These are phyloP conservation scores for Neurospora africana DNA, from an alignment of 495 filamentous ascomycete genomes.

Conservation along the genomic window DNA sequence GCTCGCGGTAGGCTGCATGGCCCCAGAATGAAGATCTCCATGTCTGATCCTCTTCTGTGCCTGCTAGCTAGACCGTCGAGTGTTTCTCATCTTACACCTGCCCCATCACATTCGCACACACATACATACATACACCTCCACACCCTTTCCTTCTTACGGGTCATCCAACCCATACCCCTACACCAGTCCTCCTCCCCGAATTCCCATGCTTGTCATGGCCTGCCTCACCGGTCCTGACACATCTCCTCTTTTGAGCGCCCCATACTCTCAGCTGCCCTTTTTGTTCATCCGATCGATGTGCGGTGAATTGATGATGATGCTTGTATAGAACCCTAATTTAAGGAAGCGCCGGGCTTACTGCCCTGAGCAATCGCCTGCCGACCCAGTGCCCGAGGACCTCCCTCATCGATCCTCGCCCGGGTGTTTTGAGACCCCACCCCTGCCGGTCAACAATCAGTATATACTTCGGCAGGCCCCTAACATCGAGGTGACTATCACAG, in stretches of 20 bases:
- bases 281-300: conserved; percentile 17
- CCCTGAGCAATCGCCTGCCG: conserved; percentile 29
- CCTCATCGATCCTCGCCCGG: conserved; percentile 14
- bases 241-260: conserved; percentile 7
- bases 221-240: conserved; percentile 21
- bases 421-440: conserved; percentile 17
- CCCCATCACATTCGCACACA: conserved; percentile 4
- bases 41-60: conserved; percentile 7
- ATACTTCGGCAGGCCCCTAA: conserved; percentile 28
- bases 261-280: conserved; percentile 10
- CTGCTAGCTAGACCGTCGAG: conserved; percentile 6
- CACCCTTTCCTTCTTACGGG: conserved; percentile 7
- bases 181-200: conserved; percentile 19
- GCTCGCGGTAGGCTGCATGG: conserved; percentile 25
- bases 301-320: conserved; percentile 39
- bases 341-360: conserved; percentile 38
- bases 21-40: conserved; percentile 9
- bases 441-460: conserved; percentile 22
- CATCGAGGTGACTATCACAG: conserved; percentile 16
- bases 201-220: conserved; percentile 9
- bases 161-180: conserved; percentile 21
- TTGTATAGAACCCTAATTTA: conserved; percentile 38
- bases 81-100: conserved; percentile 4
- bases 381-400: conserved; percentile 27
- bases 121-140: background rate